A percentile compares a stretch with the other conserved stretches of the same genome.
These are phyloP conservation scores for Nephelium lappaceum DNA, from an alignment of 345 rosid genomes.

Conservation along the genomic window DNA sequence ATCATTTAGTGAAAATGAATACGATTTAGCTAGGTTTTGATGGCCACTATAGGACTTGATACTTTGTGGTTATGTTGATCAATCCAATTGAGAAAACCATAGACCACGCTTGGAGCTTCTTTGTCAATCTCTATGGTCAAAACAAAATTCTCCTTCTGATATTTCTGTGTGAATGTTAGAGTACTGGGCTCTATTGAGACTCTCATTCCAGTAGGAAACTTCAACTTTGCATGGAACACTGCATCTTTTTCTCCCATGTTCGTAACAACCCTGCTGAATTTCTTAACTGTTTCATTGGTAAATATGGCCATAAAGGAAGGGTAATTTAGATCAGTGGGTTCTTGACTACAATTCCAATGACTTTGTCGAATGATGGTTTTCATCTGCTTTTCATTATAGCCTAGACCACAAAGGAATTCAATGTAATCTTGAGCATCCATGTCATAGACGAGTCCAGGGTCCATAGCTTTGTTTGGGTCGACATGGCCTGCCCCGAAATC, in stretches of 20 bases:
- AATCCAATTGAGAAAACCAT: slow-evolving; percentile 41
- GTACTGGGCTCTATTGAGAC: slow-evolving; percentile 20
- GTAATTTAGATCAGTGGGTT: slow-evolving; percentile 27
- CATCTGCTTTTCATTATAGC: slow-evolving; percentile 38
- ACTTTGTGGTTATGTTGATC: slow-evolving; percentile 36
- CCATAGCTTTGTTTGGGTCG: slow-evolving; percentile 43
- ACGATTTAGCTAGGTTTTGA: slow-evolving; percentile 14
- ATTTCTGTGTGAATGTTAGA: slow-evolving; percentile 19
- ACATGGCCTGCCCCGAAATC: slow-evolving; percentile 43
- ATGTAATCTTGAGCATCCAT: slow-evolving; percentile 36
- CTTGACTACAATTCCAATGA: slow-evolving; percentile 37
- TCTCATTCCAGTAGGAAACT: slow-evolving; percentile 18
- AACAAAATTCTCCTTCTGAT: slow-evolving; percentile 13
- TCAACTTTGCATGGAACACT: slow-evolving; percentile 20
- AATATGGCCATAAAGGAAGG: slow-evolving; percentile 38
- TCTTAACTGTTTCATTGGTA: slow-evolving; percentile 16
- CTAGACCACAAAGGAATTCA: slow-evolving; percentile 38
- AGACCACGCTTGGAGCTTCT: background rate
- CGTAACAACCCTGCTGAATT: slow-evolving; percentile 29
- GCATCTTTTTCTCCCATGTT: slow-evolving; percentile 30
- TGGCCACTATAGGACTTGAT: slow-evolving; percentile 43
- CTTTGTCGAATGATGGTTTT: slow-evolving; percentile 30
- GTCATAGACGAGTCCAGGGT: slow-evolving; percentile 47
- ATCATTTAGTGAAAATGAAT: background rate
- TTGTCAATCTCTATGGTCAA: slow-evolving; percentile 20